A percentile compares a stretch with the other conserved stretches of the same genome.
These are phyloP conservation scores for Mucor indicus DNA, from an alignment of 371 early-diverging fungal genomes.

Conservation along the genomic window DNA sequence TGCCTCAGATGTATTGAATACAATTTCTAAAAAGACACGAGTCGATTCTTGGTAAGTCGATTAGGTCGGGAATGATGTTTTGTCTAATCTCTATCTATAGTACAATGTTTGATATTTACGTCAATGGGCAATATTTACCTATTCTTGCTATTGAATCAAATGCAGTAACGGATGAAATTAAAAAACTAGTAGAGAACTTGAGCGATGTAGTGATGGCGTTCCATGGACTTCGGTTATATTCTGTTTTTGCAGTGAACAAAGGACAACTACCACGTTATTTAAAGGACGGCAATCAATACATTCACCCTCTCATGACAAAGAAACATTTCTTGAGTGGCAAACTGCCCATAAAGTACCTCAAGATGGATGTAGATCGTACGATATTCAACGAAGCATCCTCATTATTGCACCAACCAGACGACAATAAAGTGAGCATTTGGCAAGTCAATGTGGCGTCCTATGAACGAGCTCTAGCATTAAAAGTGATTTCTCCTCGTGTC, in stretches of 20 bases:
- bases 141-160: conserved; percentile 67
- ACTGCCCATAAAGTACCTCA: conserved; percentile 41
- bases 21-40: conserved; percentile 48
- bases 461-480: conserved; percentile 28
- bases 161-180: conserved; percentile 43
- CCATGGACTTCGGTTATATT: conserved; percentile 66
- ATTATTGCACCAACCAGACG: not conserved
- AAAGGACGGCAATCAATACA: conserved; percentile 65
- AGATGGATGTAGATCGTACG: conserved; percentile 54
- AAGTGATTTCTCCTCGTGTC: conserved; percentile 32
- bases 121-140: conserved; percentile 70
- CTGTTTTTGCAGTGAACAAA: conserved; percentile 53
- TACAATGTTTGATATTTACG: conserved; percentile 59
- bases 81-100: conserved; percentile 22
- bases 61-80: no score
- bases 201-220: conserved; percentile 43
- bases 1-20: conserved; percentile 49
- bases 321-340: conserved; percentile 64
- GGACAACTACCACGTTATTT: conserved; percentile 65
- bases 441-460: conserved; percentile 24
- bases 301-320: conserved; percentile 66
- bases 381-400: conserved; percentile 49
- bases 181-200: conserved; percentile 49
- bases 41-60: conserved; percentile 66
- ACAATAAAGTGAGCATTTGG: conserved; percentile 46